A percentile compares a stretch with the other conserved stretches of the same genome.
These are phyloP conservation scores for Candida cerambycidarum DNA, from an alignment of 805 yeast species.

Conservation along the genomic window DNA sequence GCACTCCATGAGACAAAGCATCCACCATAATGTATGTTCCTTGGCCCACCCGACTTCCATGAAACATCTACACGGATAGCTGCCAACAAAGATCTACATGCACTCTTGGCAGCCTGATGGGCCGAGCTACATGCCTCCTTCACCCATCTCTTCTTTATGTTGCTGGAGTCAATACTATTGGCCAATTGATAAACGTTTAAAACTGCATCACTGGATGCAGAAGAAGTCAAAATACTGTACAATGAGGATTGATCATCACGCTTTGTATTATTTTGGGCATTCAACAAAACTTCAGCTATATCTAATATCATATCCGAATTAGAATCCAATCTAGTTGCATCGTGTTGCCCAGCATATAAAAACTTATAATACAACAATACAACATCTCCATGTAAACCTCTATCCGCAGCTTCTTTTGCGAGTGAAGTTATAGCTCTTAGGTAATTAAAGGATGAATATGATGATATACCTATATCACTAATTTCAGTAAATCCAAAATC, in stretches of 20 bases:
- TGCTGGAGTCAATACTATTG: not conserved
- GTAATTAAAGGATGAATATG: constrained; percentile 5
- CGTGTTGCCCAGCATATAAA: constrained; percentile 7
- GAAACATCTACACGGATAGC: no score
- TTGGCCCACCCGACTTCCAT: no score
- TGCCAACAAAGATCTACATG: no score
- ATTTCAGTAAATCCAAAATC: constrained; percentile 3
- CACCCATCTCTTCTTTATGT: no score
- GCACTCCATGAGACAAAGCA: no score
- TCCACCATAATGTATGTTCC: no score
- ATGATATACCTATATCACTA: not conserved
- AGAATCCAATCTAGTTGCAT: constrained; percentile 4
- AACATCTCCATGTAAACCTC: constrained; percentile 8
- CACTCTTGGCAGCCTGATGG: no score
- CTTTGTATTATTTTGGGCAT: not conserved
- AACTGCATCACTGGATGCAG: constrained; percentile 1
- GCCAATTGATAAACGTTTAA: not conserved
- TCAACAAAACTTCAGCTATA: constrained; percentile 1
- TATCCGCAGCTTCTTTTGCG: not conserved
- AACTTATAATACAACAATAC: constrained; percentile 8
- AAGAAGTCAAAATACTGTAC: not conserved
- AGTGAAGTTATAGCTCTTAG: not conserved
- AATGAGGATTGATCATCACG: not conserved
- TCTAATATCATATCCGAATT: constrained; percentile 7
- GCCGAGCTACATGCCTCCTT: no score